Conservation (phyloP, 2,329 filamentous ascomycete genomes). For the Penicillium sp. region DNA sequence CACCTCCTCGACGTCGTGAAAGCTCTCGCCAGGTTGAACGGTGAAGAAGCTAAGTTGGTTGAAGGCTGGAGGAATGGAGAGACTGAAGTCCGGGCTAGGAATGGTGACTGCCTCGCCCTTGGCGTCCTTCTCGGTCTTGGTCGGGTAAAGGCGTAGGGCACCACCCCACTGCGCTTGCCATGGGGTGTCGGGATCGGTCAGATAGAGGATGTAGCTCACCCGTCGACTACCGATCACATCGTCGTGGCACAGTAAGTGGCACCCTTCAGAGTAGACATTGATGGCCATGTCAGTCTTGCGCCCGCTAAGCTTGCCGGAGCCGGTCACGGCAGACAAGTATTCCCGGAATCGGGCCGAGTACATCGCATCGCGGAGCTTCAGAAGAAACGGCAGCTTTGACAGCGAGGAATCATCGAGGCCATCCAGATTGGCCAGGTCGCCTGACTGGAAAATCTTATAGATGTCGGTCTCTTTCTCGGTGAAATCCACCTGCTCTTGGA, state of each 20-base stretch:
- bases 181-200: conserved; percentile 85
- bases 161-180: conserved; percentile 95
- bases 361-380: conserved; percentile 86
- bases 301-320: conserved; percentile 82
- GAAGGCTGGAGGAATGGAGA: conserved; percentile 89
- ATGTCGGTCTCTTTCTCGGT: conserved; percentile 99
- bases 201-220: conserved; percentile 94
- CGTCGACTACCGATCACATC: conserved; percentile 97
- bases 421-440: conserved; percentile 93
- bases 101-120: conserved; percentile 75
- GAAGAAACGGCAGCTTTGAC: conserved; percentile 81
- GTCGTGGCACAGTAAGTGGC: conserved; percentile 93
- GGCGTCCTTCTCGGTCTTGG: conserved; percentile 62
- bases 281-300: conserved; percentile 99
- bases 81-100: conserved; percentile 72
- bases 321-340: conserved; percentile 83
- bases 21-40: conserved; percentile 96
- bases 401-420: conserved; percentile 85
- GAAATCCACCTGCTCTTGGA: conserved; percentile 87
- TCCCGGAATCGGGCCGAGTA: conserved; percentile 88
- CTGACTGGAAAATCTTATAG: conserved; percentile 99
- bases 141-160: conserved; percentile 82
- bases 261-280: conserved; percentile 96
- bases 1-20: conserved; percentile 98
- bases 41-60: conserved; percentile 98